Evolutionary conservation across 2,329 filamentous ascomycete genomes (phyloP), one percentile per base, ranked within the genome.

Genomic region (Rhexocercosporidium sp.): DNA sequence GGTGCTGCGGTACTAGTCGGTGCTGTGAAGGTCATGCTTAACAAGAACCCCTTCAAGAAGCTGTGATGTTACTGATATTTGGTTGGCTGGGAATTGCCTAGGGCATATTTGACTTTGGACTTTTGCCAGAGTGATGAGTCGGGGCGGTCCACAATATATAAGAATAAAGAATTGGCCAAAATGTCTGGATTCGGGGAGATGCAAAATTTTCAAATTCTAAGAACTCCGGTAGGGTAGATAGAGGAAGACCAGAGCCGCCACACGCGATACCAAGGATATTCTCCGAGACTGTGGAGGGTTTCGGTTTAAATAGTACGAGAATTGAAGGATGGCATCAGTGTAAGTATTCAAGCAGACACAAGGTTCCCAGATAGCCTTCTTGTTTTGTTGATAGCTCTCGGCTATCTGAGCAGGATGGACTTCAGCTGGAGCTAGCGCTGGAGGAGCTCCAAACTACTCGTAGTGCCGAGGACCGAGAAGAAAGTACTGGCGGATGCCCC

Each of bases 1-100:
- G 80, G 74, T 1, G 81, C 84, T 1, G 80, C 82, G 7, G 71
- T 76, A 2, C 75, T 85, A 39, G 79, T 85, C 18, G 75, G 75
- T 34, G 66, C 78, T 41, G 81, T 83, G 56, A 79, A 84, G 11
- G 71, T 85, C 54, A 81, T 79, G 64, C 78, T 82, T 47, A 81
- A 79, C 67, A 76, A 71, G 56, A 78, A 73, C 22, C 67, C 78
- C 14, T 71, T 81, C 20, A 79, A 78, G 34, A 81, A 76, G 71
- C 68, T 82, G 31, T 64, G 37, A 64, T 27, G 27, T 20, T 9
- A 41, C 27, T 29, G 25, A 18, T n/a, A 16, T 18, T 9, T 37
- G 11, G 3, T 6, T 16, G n/a, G 8, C 25, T 4, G 22, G 47
- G 22, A 16, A 44, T 5, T n/a, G 16, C 18, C 18, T 44, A 44